A percentile compares a stretch with the other conserved stretches of the same genome.
These are phyloP conservation scores for Blumeriella jaapii DNA, from an alignment of 2,329 filamentous ascomycete genomes.

Conservation along the genomic window DNA sequence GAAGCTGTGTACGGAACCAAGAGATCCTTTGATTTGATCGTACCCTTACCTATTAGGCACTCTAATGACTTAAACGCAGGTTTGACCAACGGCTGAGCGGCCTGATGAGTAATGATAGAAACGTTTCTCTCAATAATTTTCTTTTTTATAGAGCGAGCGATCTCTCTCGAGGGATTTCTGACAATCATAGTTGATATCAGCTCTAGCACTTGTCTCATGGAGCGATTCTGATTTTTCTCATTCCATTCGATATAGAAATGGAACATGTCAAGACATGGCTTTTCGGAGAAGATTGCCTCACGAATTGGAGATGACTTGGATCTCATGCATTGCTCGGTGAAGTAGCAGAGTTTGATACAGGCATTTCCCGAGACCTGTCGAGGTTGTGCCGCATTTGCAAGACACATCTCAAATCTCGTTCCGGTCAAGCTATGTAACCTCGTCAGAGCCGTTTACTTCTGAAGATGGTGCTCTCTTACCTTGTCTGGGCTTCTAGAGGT, in stretches of 20 bases:
- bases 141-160: conserved; percentile 34
- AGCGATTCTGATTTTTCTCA: conserved; percentile 51
- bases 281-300: conserved; percentile 40
- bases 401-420: conserved; percentile 15
- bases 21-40: conserved; percentile 32
- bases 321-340: conserved; percentile 47
- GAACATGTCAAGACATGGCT: conserved; percentile 40
- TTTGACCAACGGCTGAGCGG: conserved; percentile 53
- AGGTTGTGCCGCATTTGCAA: conserved; percentile 32
- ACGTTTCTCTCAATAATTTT: conserved; percentile 41
- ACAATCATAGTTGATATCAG: conserved; percentile 40
- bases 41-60: conserved; percentile 49
- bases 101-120: conserved; percentile 47
- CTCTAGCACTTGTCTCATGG: conserved; percentile 51
- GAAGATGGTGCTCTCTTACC: conserved; percentile 27
- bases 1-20: conserved; percentile 9
- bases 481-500: conserved; percentile 26
- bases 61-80: conserved; percentile 58
- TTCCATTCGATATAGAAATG: conserved; percentile 57
- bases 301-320: conserved; percentile 34
- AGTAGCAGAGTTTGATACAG: conserved; percentile 49
- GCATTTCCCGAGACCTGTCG: conserved; percentile 44
- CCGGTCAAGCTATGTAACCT: conserved; percentile 14
- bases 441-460: not conserved
- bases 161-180: conserved; percentile 35